Evolutionary conservation across 164 flowering plant species (phyloP), one percentile per base, ranked within the genome.

Genomic region (Taxillus chinensis): DNA sequence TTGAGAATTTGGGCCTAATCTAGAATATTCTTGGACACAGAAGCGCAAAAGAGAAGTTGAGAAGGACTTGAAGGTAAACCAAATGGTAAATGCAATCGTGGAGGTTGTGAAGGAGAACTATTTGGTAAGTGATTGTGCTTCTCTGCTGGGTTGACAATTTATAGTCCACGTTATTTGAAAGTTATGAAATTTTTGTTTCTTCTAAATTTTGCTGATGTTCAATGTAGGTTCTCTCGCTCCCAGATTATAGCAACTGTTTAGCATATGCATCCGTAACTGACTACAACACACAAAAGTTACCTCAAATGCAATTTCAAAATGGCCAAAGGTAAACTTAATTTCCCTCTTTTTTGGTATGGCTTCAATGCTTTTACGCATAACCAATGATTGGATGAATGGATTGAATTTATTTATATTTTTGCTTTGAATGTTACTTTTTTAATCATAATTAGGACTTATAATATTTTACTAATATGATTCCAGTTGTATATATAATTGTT

Each of bases 81-180:
- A 83, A 72, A 78, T 79, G 45, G 87, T 93, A 39, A 79, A 80
- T 79, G 95, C 90, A 43, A 52, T 76, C 66, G 96, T 93, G 57
- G 99, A 93, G 80, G 79, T 87, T 58, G 95, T 86, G 59, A 89
- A 87, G 71, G 95, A 93, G 66, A 81, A 83, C 64, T 90, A 93
- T 73, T 70, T 93, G 96, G 98, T 71, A 82, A 75, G 86, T 73
- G 2, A 56, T 59, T 41, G 3, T 41, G 8, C 12, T 9, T 63
- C 43, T 54, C 52, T 3, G 45, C 13, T 50, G 7, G 3, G 40
- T 46, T 55, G 57, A 16, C 38, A 43, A 5, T 57, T 40, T 13
- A 38, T 52, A 62, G 14, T 2, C 50, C 41, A 39, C 6, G 8
- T 49, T 38, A 10, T 1, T 12, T 63, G n/a, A 12, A 43, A 12